Conservation (phyloP, 306 rosid genomes). For the Begonia fuchsioides region DNA sequence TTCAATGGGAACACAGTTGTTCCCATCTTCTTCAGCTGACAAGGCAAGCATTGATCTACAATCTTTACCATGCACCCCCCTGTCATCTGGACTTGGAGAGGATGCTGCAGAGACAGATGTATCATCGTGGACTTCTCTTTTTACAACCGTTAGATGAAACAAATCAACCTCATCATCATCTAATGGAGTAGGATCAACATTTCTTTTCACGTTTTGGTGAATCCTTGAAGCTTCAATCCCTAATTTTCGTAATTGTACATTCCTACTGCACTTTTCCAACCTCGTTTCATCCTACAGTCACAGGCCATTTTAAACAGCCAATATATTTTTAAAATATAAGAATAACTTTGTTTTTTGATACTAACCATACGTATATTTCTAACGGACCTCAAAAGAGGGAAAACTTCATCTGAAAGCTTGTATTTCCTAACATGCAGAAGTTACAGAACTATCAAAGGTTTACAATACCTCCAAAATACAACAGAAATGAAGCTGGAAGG, state of each 20-base stretch:
- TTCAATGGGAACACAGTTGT: slow-evolving; percentile 1
- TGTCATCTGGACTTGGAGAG: slow-evolving; percentile 16
- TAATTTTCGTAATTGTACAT: slow-evolving; percentile 36
- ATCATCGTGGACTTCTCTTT: slow-evolving; percentile 14
- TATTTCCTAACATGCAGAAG: slow-evolving; percentile 31
- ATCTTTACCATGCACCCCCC: slow-evolving; percentile 8
- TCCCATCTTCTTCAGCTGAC: slow-evolving; percentile 8
- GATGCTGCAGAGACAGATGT: slow-evolving; percentile 15
- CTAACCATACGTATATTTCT: slow-evolving; percentile 55
- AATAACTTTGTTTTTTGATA: slow-evolving; percentile 5
- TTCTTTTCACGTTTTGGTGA: slow-evolving; percentile 15
- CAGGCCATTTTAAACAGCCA: not conserved
- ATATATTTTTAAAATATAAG: too few relatives aligned
- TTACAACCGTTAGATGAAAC: slow-evolving; percentile 12
- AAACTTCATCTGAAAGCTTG: slow-evolving; percentile 54
- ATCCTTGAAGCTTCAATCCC: slow-evolving; percentile 34
- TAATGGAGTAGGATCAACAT: slow-evolving; percentile 14
- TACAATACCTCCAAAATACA: not conserved
- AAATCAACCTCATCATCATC: slow-evolving; percentile 17
- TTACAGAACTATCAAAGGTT: not conserved
- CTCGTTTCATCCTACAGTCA: slow-evolving; percentile 45
- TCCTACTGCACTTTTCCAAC: slow-evolving; percentile 50
- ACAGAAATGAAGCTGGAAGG: not conserved
- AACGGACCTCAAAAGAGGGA: slow-evolving; percentile 57
- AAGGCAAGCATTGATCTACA: slow-evolving; percentile 10